A percentile compares a stretch with the other conserved stretches of the same genome.
Evolutionary conservation across 805 yeast species (phyloP).

Genomic region (Saturnispora galanensis): DNA sequence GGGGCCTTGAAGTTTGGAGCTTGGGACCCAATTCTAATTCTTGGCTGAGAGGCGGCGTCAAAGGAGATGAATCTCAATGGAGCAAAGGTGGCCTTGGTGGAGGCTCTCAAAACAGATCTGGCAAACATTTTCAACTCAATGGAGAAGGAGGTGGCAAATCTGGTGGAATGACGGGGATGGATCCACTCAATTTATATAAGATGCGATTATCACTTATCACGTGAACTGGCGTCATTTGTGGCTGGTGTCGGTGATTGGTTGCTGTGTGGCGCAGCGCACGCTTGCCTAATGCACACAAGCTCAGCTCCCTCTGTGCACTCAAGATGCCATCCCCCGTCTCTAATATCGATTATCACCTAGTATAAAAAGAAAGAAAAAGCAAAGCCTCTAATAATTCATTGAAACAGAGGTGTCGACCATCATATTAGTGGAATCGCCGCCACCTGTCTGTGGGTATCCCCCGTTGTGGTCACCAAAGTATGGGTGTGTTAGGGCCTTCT

Average conservation of each 20-base stretch:
- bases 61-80: slow-evolving; percentile 32
- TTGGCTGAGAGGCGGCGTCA: slow-evolving; percentile 46
- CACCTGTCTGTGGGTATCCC: slow-evolving; percentile 15
- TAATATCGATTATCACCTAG: neutral
- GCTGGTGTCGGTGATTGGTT: no score
- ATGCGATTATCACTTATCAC: neutral
- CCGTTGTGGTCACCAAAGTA: slow-evolving; percentile 43
- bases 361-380: neutral
- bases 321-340: no score
- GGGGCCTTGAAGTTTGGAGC: slow-evolving; percentile 87
- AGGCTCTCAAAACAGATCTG: slow-evolving; percentile 13
- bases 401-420: slow-evolving; percentile 6
- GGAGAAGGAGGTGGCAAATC: neutral
- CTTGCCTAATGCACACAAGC: neutral
- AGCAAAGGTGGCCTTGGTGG: slow-evolving; percentile 9
- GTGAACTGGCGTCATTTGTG: neutral
- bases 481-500: slow-evolving; percentile 83
- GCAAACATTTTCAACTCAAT: slow-evolving; percentile 13
- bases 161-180: neutral
- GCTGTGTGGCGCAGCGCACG: no score
- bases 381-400: slow-evolving; percentile 2
- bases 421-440: slow-evolving; percentile 3
- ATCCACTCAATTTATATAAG: neutral
- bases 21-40: slow-evolving; percentile 66
- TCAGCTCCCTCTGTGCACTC: neutral